Conservation (phyloP, 306 rosid genomes). For the Dryas alaskensis region DNA sequence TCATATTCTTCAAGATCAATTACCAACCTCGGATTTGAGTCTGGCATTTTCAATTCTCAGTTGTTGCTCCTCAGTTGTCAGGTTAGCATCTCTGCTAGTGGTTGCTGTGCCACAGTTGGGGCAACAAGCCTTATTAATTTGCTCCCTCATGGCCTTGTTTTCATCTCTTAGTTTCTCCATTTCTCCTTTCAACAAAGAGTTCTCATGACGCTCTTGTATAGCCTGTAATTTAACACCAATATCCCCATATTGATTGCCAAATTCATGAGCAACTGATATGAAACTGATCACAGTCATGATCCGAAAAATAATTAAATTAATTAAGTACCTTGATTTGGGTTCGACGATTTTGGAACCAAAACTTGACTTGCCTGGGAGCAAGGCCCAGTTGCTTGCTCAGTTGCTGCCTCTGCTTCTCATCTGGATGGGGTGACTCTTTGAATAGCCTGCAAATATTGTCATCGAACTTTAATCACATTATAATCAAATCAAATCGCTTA, state of each 20-base stretch:
- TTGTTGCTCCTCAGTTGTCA: constrained; percentile 79
- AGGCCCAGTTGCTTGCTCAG: constrained; percentile 92
- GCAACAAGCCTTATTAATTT: constrained; percentile 71
- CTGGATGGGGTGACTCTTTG: constrained; percentile 97
- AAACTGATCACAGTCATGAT: background rate
- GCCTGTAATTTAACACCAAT: constrained; percentile 45
- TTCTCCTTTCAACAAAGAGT: constrained; percentile 76
- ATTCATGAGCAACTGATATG: background rate
- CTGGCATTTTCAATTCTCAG: constrained; percentile 84
- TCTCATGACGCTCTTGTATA: constrained; percentile 96
- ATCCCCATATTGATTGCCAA: background rate
- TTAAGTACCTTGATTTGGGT: constrained; percentile 84
- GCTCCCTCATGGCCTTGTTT: constrained; percentile 65
- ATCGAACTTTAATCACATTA: background rate
- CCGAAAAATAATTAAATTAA: too few species aligned
- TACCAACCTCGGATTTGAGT: constrained; percentile 84
- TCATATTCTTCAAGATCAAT: too few species aligned
- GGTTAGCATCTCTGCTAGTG: constrained; percentile 47
- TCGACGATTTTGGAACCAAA: constrained; percentile 99
- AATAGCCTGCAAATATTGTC: constrained; percentile 56
- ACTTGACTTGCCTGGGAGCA: constrained; percentile 93
- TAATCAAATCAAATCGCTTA: background rate
- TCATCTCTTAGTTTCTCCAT: constrained; percentile 83
- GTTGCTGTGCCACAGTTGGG: constrained; percentile 82
- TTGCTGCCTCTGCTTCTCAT: constrained; percentile 96